Percentiles rank a stretch among this genome's conserved stretches.
phyloP scores from a whole-genome alignment of 495 filamentous ascomycete species.

The Annulohypoxylon moriforme region DNA sequence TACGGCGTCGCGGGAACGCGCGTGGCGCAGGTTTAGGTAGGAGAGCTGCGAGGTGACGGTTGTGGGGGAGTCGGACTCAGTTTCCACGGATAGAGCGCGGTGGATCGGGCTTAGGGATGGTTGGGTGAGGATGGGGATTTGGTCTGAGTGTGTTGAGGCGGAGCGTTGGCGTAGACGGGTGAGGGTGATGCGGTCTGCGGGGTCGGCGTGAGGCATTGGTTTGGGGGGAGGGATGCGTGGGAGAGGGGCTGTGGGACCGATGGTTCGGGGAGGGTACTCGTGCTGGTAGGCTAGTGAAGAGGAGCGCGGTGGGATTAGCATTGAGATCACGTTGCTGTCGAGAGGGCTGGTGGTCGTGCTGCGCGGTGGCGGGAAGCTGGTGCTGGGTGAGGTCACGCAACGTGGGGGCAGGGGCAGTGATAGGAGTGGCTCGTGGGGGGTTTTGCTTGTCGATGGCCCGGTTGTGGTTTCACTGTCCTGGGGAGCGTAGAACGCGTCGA shows the following conservation, averaged over 20 bases:
- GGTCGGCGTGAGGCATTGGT: not conserved
- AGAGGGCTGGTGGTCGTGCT: slow-evolving; percentile 4
- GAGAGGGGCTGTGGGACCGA: not conserved
- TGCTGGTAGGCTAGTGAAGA: slow-evolving; percentile 15
- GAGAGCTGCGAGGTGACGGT: not conserved
- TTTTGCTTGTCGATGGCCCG: not conserved
- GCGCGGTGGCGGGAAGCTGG: not conserved
- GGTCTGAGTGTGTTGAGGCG: not conserved
- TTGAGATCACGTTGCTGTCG: not conserved
- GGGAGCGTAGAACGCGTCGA: slow-evolving; percentile 3
- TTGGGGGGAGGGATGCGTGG: not conserved
- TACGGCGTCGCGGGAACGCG: not conserved
- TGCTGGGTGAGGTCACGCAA: not conserved
- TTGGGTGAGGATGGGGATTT: not conserved
- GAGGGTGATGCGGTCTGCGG: not conserved
- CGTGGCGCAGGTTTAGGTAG: not conserved
- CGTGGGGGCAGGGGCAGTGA: not conserved
- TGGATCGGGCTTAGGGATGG: not conserved
- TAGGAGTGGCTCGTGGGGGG: not conserved
- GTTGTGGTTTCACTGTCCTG: not conserved
- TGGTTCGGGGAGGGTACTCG: not conserved
- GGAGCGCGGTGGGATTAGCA: slow-evolving; percentile 16
- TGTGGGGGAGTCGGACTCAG: not conserved
- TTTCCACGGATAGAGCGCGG: no score
- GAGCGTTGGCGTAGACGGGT: not conserved